Evolutionary conservation across 768 basidiomycete genomes (phyloP), one percentile per base, ranked within the genome.

Genomic region (Rhodocollybia butyracea): DNA sequence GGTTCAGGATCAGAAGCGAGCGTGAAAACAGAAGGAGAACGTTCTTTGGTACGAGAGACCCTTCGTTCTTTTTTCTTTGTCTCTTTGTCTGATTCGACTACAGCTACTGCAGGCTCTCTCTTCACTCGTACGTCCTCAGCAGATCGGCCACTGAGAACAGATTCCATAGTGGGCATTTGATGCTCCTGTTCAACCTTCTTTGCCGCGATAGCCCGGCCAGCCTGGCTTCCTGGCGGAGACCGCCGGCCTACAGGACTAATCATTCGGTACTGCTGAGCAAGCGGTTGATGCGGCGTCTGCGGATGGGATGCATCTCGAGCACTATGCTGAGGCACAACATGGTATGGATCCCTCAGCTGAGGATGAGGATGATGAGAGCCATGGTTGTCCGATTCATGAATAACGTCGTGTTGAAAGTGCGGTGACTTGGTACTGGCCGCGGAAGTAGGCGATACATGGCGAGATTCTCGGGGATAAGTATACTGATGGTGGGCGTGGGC

Each of bases 181-280:
- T 67, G 76, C 42, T 77, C 79, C 21, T 72, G 70, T 60, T 59
- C 48, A 10, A 48, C 39, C 38, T 77, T 80, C 54, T 75, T 67
- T 7, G 75, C 73, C 24, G 77, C 76, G 52, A 75, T 76, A 22
- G 76, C 76, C 51, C 78, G 66, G 19, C 78, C 78, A 31, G 68
- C 66, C 42, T 71, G 68, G 57, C 78, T 79, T n/a, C 78, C 78
- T 2, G 79, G 79, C 50, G 80, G 77, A 32, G 77, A 75, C n/a
- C 80, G 64, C 57, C 75, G 66, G 46, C 57, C 10, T 22, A 56
- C 39, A n/a, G 62, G 30, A 42, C 51, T 53, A 21, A 53, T 32
- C 17, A 53, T 32, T 46, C 54, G 54, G 29, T 55, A 30, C 24
- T 54, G 54, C 17, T 46, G 42, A 5, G 43, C 22, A 31, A 5